Percentiles rank a stretch among this genome's conserved stretches.
These are phyloP conservation scores for Phytophthora ramorum DNA, from an alignment of 352 stramenopile species.

Conservation along the genomic window DNA sequence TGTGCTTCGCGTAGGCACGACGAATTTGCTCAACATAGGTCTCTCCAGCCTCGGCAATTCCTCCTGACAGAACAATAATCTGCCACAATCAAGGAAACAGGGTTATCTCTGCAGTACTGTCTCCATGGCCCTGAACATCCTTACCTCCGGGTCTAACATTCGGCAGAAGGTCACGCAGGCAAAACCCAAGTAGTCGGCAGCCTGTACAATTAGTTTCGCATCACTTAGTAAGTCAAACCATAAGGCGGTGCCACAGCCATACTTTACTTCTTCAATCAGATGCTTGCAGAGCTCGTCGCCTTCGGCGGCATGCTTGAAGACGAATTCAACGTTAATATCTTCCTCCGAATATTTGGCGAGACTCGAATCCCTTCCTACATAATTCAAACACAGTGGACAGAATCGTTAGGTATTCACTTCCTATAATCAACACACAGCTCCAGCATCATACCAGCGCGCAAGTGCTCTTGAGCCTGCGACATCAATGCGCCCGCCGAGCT, in stretches of 20 bases:
- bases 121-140: background rate
- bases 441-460: constrained; percentile 53
- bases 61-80: constrained; percentile 85
- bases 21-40: constrained; percentile 74
- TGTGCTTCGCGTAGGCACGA: constrained; percentile 66
- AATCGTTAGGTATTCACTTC: background rate
- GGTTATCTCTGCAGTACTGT: constrained; percentile 28
- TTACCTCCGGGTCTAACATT: constrained; percentile 78
- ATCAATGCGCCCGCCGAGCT: constrained; percentile 75
- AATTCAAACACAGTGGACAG: background rate
- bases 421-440: background rate
- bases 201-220: constrained; percentile 37
- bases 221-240: background rate
- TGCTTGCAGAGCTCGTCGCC: constrained; percentile 74
- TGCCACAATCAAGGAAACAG: constrained; percentile 17
- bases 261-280: constrained; percentile 70
- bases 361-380: constrained; percentile 53
- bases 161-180: constrained; percentile 84
- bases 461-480: constrained; percentile 65
- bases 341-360: constrained; percentile 48
- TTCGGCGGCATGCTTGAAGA: constrained; percentile 73
- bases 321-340: constrained; percentile 74
- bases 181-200: constrained; percentile 83
- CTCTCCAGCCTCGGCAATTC: constrained; percentile 77
- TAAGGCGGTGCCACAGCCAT: background rate